Evolutionary conservation across 495 filamentous ascomycete genomes (phyloP).

Genomic region (Hypoxylon crocopeplum): DNA sequence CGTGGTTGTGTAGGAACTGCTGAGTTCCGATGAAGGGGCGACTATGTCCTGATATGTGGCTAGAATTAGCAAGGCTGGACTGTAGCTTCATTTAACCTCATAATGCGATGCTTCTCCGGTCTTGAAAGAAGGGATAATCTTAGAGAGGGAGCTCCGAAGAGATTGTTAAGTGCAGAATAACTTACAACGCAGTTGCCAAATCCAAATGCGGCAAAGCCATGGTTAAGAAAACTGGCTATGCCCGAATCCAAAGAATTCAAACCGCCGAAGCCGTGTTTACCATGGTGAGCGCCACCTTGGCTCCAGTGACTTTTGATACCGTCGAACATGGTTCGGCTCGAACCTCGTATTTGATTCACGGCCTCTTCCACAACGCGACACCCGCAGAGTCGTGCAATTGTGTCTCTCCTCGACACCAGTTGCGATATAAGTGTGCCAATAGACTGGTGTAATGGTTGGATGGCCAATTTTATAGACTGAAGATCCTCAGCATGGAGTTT

Average conservation of each 20-base stretch:
- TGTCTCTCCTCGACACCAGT: slow-evolving; percentile 19
- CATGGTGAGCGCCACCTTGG: slow-evolving; percentile 1
- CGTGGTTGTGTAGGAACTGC: not conserved
- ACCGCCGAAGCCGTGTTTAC: slow-evolving; percentile 8
- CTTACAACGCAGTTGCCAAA: slow-evolving; percentile 30
- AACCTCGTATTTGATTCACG: slow-evolving; percentile 21
- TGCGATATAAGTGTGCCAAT: slow-evolving; percentile 30
- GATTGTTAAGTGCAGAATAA: not conserved
- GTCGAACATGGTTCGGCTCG: slow-evolving; percentile 28
- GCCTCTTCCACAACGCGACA: slow-evolving; percentile 25
- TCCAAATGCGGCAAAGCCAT: slow-evolving; percentile 24
- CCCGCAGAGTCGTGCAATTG: slow-evolving; percentile 20
- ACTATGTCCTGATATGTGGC: slow-evolving; percentile 15
- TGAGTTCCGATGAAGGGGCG: not conserved
- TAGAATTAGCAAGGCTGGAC: slow-evolving; percentile 5
- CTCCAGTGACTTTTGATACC: slow-evolving; percentile 14
- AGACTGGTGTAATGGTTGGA: slow-evolving; percentile 22
- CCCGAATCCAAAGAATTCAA: slow-evolving; percentile 27
- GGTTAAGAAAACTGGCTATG: slow-evolving; percentile 27
- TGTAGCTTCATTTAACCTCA: not conserved
- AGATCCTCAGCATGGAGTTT: slow-evolving; percentile 14
- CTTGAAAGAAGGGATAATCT: too few relatives aligned
- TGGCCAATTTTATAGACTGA: slow-evolving; percentile 17
- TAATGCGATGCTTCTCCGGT: too few relatives aligned
- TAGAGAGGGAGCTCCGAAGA: too few relatives aligned